phyloP scores from a whole-genome alignment of 768 basidiomycete species.

The Lentinula boryana region DNA sequence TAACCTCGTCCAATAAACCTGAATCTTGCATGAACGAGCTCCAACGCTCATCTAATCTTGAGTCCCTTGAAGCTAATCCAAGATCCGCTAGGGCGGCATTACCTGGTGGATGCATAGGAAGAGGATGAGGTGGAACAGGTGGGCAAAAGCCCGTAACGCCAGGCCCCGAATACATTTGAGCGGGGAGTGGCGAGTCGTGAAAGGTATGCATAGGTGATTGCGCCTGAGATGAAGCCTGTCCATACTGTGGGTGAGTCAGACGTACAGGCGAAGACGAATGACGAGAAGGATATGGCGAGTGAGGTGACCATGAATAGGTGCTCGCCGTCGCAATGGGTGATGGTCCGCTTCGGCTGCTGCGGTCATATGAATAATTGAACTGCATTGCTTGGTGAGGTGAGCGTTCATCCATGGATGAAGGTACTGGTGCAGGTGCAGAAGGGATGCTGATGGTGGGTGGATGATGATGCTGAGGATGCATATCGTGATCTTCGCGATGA shows the following conservation, averaged over 20 bases:
- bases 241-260: slow-evolving; percentile 3
- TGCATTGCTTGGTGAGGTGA: slow-evolving; percentile 1
- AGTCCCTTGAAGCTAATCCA: slow-evolving; percentile 53
- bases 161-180: slow-evolving; percentile 12
- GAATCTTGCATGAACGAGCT: slow-evolving; percentile 57
- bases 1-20: slow-evolving; percentile 28
- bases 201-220: not conserved
- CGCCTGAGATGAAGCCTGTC: not conserved
- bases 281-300: not conserved
- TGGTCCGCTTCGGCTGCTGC: slow-evolving; percentile 1
- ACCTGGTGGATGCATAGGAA: slow-evolving; percentile 13
- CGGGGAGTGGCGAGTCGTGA: slow-evolving; percentile 12
- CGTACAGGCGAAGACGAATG: slow-evolving; percentile 5
- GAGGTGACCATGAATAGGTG: not conserved
- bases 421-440: slow-evolving; percentile 1
- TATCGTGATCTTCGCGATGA: not conserved
- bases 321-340: not conserved
- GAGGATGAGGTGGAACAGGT: not conserved
- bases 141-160: slow-evolving; percentile 1
- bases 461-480: not conserved
- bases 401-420: slow-evolving; percentile 1
- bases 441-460: slow-evolving; percentile 6
- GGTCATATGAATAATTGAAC: slow-evolving; percentile 9
- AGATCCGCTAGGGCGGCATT: slow-evolving; percentile 47
- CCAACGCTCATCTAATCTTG: slow-evolving; percentile 53